These are phyloP conservation scores for Thamnidium elegans DNA, from an alignment of 192 early-diverging fungal species.

Conservation along the genomic window DNA sequence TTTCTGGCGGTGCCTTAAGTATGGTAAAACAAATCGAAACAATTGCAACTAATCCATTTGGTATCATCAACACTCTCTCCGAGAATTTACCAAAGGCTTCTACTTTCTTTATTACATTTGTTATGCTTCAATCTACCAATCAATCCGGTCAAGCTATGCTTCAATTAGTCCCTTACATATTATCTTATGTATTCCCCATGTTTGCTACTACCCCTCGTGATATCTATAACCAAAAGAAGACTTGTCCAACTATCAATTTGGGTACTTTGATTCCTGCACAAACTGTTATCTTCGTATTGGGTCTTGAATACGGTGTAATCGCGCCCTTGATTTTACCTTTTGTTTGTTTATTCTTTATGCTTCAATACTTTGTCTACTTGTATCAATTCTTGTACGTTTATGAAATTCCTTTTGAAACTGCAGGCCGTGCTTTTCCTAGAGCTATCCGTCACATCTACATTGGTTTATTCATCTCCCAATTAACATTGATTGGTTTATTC, in stretches of 20 bases:
- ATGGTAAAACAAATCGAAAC: constrained; percentile 20
- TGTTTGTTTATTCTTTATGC: constrained; percentile 66
- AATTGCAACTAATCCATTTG: constrained; percentile 49
- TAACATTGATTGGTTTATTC: constrained; percentile 72
- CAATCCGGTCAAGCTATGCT: constrained; percentile 64
- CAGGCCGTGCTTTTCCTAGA: constrained; percentile 62
- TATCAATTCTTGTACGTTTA: constrained; percentile 85
- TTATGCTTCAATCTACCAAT: constrained; percentile 69
- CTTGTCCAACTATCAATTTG: constrained; percentile 51
- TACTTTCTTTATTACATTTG: constrained; percentile 83
- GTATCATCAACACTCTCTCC: constrained; percentile 50
- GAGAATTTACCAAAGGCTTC: constrained; percentile 68
- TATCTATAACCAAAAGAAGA: constrained; percentile 51
- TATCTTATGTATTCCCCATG: constrained; percentile 52
- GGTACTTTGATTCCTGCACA: constrained; percentile 65
- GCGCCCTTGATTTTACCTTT: constrained; percentile 82
- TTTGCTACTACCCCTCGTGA: constrained; percentile 73
- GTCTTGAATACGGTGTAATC: constrained; percentile 75
- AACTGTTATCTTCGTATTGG: constrained; percentile 63
- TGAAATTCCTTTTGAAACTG: constrained; percentile 51
- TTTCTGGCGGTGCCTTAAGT: constrained; percentile 54
- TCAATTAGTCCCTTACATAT: constrained; percentile 63
- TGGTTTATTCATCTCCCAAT: constrained; percentile 70
- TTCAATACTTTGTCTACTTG: constrained; percentile 71
- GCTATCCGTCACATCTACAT: constrained; percentile 60